Evolutionary conservation across 176 grass and related monocot species (phyloP), one percentile per base, ranked within the genome.

Genomic region (Chrysopogon serrulatus): DNA sequence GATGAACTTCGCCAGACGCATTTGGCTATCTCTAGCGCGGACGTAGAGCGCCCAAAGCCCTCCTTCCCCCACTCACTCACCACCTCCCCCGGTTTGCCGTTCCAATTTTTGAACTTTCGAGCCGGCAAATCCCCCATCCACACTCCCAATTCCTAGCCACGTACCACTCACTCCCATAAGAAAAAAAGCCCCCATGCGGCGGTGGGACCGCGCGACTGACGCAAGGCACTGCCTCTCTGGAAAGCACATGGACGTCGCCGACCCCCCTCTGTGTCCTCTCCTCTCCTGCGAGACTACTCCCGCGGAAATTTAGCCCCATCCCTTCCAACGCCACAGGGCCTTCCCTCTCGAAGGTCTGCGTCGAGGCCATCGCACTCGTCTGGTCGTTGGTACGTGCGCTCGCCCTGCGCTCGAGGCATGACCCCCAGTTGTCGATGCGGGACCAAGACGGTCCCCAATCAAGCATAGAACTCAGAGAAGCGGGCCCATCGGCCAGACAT

Each of bases 251-350:
- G 42, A 66, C 28, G 44, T 44, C n/a, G 82, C 56, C 17, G 88
- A 85, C 54, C 78, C 85, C n/a, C 40, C 82, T 87, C 61, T 61
- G 59, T 67, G 27, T 33, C 15, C 69, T 27, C 18, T 59, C 74
- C 23, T 85, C 62, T 4, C 24, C 83, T n/a, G 33, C 79, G 30
- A 44, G 13, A n/a, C 82, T 90, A 74, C 88, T 93, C 54, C 74
- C 64, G 32, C 68, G 88, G 45, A 86, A 85, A n/a, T 47, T 93
- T 36, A 85, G 78, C 34, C 70, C 77, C 43, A 24, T 54, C 68
- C 7, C 42, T 16, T 30, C 21, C 26, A 2, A 43, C n/a, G 37
- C 28, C 34, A 4, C 77, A 37, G 59, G 35, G 37, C 48, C 49
- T 39, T 73, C 85, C 54, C 73, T 82, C 49, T 83, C 82, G 40